These are phyloP conservation scores for Fusarium miscanthi DNA, from an alignment of 2,329 filamentous ascomycete species.

Conservation along the genomic window DNA sequence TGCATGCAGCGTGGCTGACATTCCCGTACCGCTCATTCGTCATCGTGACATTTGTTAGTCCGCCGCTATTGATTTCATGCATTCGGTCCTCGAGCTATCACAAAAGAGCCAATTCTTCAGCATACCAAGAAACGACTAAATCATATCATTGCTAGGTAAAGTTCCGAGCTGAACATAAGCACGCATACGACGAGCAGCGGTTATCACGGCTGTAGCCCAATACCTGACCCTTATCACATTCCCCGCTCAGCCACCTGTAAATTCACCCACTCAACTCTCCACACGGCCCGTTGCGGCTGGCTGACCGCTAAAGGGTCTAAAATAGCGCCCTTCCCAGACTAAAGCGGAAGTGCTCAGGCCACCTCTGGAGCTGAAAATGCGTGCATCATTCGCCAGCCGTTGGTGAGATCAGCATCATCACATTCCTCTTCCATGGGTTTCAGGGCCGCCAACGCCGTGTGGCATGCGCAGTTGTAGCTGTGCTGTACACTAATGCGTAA, in stretches of 20 bases:
- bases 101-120: not conserved
- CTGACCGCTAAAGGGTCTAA: not conserved
- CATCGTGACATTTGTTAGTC: not conserved
- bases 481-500: not conserved
- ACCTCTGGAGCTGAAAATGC: not conserved
- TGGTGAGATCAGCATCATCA: not conserved
- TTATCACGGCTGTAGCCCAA: not conserved
- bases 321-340: not conserved
- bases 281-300: not conserved
- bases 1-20: not conserved
- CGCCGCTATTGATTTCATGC: not conserved
- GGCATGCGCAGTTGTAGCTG: no score
- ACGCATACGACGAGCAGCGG: not conserved
- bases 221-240: not conserved
- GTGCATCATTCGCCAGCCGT: not conserved
- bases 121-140: not conserved
- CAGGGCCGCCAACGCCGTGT: not conserved
- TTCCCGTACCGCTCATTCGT: not conserved
- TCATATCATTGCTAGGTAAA: not conserved
- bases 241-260: not conserved
- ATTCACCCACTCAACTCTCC: not conserved
- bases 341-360: not conserved
- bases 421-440: not conserved
- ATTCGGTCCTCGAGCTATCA: not conserved
- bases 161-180: constrained; percentile 6